Evolutionary conservation across 2,329 filamentous ascomycete genomes (phyloP).

Genomic region (Calonectria pseudoturangicola): DNA sequence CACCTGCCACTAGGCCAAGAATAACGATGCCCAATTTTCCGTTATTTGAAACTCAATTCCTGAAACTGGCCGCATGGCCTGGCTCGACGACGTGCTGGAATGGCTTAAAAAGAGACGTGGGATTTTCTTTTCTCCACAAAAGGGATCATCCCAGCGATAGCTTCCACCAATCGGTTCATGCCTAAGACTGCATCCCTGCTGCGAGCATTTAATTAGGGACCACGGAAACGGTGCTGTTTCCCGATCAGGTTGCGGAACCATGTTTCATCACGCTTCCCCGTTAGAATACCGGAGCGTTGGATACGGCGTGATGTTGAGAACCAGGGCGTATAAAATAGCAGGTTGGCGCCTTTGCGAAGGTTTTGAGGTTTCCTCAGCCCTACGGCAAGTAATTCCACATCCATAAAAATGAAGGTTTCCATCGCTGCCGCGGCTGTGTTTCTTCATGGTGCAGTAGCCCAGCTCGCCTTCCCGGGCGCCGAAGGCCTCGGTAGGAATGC

Average conservation of each 20-base stretch:
- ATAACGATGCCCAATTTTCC: neutral
- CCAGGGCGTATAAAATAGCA: slow-evolving; percentile 1
- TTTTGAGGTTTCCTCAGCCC: neutral
- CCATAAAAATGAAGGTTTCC: slow-evolving; percentile 25
- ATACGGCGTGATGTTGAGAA: neutral
- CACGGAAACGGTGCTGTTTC: slow-evolving; percentile 5
- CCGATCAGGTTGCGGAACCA: slow-evolving; percentile 30
- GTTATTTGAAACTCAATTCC: slow-evolving; percentile 20
- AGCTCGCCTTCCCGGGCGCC: slow-evolving; percentile 62
- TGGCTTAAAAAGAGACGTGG: slow-evolving; percentile 17
- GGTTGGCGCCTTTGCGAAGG: neutral
- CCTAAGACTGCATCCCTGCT: slow-evolving; percentile 1
- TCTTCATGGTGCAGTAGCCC: slow-evolving; percentile 45
- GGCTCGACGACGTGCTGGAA: neutral
- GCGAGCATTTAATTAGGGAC: slow-evolving; percentile 22
- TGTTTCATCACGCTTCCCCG: neutral
- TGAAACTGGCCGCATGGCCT: slow-evolving; percentile 16
- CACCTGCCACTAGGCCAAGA: no score
- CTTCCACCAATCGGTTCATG: slow-evolving; percentile 39
- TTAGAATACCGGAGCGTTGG: slow-evolving; percentile 13
- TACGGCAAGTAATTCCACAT: neutral
- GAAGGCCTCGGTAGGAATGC: slow-evolving; percentile 56
- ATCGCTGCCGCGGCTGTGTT: slow-evolving; percentile 18
- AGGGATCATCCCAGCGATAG: slow-evolving; percentile 9
- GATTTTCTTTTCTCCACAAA: slow-evolving; percentile 30